phyloP scores from a whole-genome alignment of 2,329 filamentous ascomycete genomes.

The Neophaeococcomyces aloes region DNA sequence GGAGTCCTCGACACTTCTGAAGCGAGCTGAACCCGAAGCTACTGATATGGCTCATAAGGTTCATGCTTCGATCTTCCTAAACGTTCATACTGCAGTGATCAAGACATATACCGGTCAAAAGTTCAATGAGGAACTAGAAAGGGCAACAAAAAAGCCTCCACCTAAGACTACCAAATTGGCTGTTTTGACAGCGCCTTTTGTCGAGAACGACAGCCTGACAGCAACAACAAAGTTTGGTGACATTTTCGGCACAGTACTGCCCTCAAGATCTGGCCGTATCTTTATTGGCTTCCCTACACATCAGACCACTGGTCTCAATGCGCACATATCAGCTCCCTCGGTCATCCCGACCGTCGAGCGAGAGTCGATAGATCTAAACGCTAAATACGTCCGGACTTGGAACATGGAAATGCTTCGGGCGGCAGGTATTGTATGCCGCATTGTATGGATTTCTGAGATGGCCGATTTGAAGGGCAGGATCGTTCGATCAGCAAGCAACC shows the following conservation, averaged over 20 bases:
- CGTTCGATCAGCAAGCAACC: constrained; percentile 32
- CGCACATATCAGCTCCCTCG: constrained; percentile 90
- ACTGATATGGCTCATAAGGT: constrained; percentile 55
- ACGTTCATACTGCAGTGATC: constrained; percentile 75
- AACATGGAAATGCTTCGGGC: constrained; percentile 87
- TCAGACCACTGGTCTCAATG: constrained; percentile 86
- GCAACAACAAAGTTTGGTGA: constrained; percentile 39
- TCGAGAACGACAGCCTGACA: constrained; percentile 35
- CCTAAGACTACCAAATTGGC: constrained; percentile 78
- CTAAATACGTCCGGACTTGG: constrained; percentile 88
- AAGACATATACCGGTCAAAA: constrained; percentile 61
- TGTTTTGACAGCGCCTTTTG: constrained; percentile 82
- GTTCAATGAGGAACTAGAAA: constrained; percentile 77
- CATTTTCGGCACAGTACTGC: constrained; percentile 82
- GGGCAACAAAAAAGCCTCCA: constrained; percentile 93
- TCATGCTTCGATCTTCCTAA: constrained; percentile 73
- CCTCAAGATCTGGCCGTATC: constrained; percentile 77
- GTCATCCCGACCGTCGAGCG: constrained; percentile 95
- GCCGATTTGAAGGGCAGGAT: constrained; percentile 56
- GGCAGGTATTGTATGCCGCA: constrained; percentile 77
- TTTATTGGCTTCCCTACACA: constrained; percentile 98
- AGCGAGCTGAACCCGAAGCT: constrained; percentile 46
- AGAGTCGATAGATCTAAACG: constrained; percentile 93
- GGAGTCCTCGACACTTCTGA: constrained; percentile 29
- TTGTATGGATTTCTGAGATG: constrained; percentile 87